Base-by-base conservation (phyloP, 306 rosid genomes). In the Canavalia gladiata region DNA sequence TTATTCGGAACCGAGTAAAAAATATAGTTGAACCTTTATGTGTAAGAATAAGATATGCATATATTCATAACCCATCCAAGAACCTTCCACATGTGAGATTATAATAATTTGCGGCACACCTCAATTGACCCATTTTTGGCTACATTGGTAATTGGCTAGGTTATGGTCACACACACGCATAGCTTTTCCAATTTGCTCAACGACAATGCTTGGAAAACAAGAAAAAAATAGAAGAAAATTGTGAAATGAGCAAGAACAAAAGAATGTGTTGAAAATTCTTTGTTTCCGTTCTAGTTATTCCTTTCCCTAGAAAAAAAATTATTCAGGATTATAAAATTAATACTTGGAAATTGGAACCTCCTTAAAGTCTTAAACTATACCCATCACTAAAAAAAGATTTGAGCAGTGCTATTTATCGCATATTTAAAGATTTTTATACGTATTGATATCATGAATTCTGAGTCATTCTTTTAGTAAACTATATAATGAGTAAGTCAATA, bases 301-400 rank as follows among this genome's bases (percentile, higher is more conserved):
- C 77, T 76, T 83, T 78, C 69, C 18, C 78, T 2, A 54, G 59
- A 82, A 73, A 52, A 73, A 52, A 35, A 82, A 43, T 58, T 68
- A 65, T 11, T 7, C 7, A 42, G 2, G 18, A 50, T n/a, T 0
- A 50, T 34, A 18, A 74, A 28, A 57, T 58, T 68, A n/a, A 49
- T 59, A 47, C 64, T 68, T 65, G 7, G 34, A 78, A 29, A 10
- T 33, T 1, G 6, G 11, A 37, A 54, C 33, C 6, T 6, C 60
- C 4, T 68, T 56, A 41, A 78, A 42, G 39, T 68, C 11, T 67
- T 39, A 4, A 57, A 43, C 71, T 37, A 18, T 33, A 6, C 2
- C 2, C 2, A 5, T 25, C 2, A 52, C 13, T 50, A 7, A 57
- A 3, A 57, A 57, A 1, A 18, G 1, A 0, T 33, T 54, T 72